Evolutionary conservation across 345 rosid genomes (phyloP), one percentile per base, ranked within the genome.

Genomic region (Sonneratia caseolaris): DNA sequence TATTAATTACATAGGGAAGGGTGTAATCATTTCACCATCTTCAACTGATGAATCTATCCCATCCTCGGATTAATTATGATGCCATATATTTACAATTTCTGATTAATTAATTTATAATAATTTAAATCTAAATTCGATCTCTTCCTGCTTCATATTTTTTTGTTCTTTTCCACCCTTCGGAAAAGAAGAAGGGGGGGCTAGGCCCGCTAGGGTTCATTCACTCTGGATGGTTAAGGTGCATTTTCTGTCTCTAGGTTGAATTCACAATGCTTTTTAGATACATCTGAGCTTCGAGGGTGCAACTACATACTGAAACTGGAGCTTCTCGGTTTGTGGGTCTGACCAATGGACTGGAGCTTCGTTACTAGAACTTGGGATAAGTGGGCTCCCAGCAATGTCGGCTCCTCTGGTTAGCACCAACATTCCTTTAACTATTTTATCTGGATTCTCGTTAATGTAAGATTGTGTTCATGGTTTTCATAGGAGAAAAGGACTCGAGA

Each of bases 291-390:
- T 19, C 6, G 59, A 42, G 6, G 8, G 22, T 15, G 57, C 57
- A 19, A 16, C 21, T 4, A 13, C 2, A 16, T 53, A 53, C 57
- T 53, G 57, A 53, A 53, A 2, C 18, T 53, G 16, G 9, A 53
- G n/a, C 45, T 42, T 42, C 45, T 42, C 45, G 10, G 45, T 42
- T 42, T 9, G 45, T 42, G 45, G 45, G 45, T 42, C 45, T 42
- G 10, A 4, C 13, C 59, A 19, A 91, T 88, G 98, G 98, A 93
- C 69, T 89, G 87, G 86, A 76, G 69, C 68, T 86, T 80, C 71
- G 83, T 85, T 15, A 81, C 81, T 59, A 87, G 70, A 82, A 74
- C 85, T 70, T 91, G 97, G 98, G 88, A 88, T 16, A 88, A 87
- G 81, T 91, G 97, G 97, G 85, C 85, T 71, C 74, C 90, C 27